phyloP scores from a whole-genome alignment of 1,284 basidiomycete genomes.

The Heliocybe sulcata region DNA sequence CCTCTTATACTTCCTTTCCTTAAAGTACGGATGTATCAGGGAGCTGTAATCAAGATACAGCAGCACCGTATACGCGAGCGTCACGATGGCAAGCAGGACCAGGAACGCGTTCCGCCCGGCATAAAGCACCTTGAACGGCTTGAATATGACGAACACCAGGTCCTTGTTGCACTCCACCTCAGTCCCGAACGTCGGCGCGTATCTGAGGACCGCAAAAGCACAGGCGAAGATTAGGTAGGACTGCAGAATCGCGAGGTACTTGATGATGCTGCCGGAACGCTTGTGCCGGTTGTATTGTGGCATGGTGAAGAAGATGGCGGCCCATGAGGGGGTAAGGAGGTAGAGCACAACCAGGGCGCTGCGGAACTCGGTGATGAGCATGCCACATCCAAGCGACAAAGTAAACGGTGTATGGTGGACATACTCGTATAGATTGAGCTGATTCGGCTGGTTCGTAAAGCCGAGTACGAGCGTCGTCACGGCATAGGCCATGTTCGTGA shows the following conservation, averaged over 20 bases:
- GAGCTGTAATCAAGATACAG: slow-evolving; percentile 12
- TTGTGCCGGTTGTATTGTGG: slow-evolving; percentile 13
- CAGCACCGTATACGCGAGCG: slow-evolving; percentile 10
- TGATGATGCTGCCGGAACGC: slow-evolving; percentile 5
- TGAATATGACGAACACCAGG: slow-evolving; percentile 17
- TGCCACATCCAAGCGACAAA: background rate
- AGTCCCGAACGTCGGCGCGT: slow-evolving; percentile 13
- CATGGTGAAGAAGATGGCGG: slow-evolving; percentile 14
- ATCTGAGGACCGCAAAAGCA: slow-evolving; percentile 15
- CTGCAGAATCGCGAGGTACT: slow-evolving; percentile 14
- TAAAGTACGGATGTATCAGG: background rate
- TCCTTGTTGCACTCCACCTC: slow-evolving; percentile 13
- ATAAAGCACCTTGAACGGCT: slow-evolving; percentile 16
- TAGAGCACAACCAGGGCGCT: slow-evolving; percentile 12
- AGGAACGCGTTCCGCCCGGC: slow-evolving; percentile 14
- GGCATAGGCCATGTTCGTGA: slow-evolving; percentile 21
- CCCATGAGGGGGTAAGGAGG: slow-evolving; percentile 14
- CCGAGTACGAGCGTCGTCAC: slow-evolving; percentile 19
- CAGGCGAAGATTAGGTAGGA: slow-evolving; percentile 18
- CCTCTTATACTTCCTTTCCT: background rate
- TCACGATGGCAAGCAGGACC: slow-evolving; percentile 8
- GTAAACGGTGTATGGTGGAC: background rate
- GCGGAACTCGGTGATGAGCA: background rate
- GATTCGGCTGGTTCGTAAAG: slow-evolving; percentile 10
- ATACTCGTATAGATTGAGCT: slow-evolving; percentile 21